These are phyloP conservation scores for Elsinoe necatrix DNA, from an alignment of 2,329 filamentous ascomycete genomes.

Conservation along the genomic window DNA sequence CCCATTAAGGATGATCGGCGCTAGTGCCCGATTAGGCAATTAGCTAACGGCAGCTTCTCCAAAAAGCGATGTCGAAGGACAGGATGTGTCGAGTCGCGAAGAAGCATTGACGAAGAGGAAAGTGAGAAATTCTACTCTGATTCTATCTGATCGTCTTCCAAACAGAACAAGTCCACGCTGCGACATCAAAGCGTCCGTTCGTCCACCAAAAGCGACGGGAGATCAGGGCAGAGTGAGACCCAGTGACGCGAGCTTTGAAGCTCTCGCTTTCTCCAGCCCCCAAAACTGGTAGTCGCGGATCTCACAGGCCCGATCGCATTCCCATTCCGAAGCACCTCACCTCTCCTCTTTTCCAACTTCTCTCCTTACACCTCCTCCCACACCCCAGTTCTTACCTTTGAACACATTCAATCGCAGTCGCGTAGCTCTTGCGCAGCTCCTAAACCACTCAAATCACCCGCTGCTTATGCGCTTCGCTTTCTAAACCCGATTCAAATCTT, in stretches of 20 bases:
- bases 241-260: slow-evolving; percentile 4
- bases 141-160: background rate
- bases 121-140: background rate
- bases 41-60: background rate
- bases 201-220: slow-evolving; percentile 1
- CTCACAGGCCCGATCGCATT: slow-evolving; percentile 15
- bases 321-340: slow-evolving; percentile 13
- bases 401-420: background rate
- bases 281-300: slow-evolving; percentile 6
- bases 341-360: slow-evolving; percentile 12
- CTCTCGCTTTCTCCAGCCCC: slow-evolving; percentile 5
- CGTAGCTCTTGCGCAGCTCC: slow-evolving; percentile 11
- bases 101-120: background rate
- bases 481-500: background rate
- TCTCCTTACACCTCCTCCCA: slow-evolving; percentile 5
- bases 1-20: background rate
- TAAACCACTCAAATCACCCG: background rate
- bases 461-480: slow-evolving; percentile 6
- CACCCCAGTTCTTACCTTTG: background rate
- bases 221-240: background rate
- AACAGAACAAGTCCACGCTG: background rate
- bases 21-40: slow-evolving; percentile 2
- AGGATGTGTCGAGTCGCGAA: background rate
- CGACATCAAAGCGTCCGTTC: slow-evolving; percentile 3
- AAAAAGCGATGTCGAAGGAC: background rate